Evolutionary conservation across 176 grass and related monocot species (phyloP), one percentile per base, ranked within the genome.

Genomic region (Triticum urartu): DNA sequence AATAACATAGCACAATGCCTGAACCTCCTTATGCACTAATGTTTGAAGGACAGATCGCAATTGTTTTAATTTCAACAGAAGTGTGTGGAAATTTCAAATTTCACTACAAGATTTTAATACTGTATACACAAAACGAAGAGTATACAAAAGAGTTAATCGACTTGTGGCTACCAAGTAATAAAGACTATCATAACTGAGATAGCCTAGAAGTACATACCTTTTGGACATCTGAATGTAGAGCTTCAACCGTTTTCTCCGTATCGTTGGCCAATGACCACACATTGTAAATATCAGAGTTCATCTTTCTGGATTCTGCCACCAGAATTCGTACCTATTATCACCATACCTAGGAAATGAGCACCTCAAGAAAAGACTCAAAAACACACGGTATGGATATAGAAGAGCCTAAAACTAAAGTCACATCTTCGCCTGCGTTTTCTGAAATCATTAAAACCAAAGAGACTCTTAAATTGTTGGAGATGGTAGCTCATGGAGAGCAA

Each of bases 141-240:
- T 50, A 75, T 50, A 64, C 11, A 63, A 81, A 64, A 63, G 50
- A 18, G 14, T 65, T 4, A 76, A 54, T 52, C 2, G 3, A 40
- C 4, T 7, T 73, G 59, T 65, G 61, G 48, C 4, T 72, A 13
- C 8, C 47, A 77, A 65, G 18, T 84, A 42, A 15, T 84, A 40
- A 15, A 26, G 60, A 43, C 20, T 67, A 67, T 77, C 20, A 26
- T 52, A 85, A 54, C 30, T 34, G 12, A 33, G 18, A 48, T 86
- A 70, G 77, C 48, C 52, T 50, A 88, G 22, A 84, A 61, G 63
- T 73, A 56, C 26, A 61, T 87, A 90, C 89, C 89, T 79, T 87
- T 24, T 90, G 79, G 26, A 84, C 10, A 80, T 83, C 80, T 80
- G 75, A 84, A 83, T 75, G 80, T 58, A 90, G 67, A 90, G 26